Conservation (phyloP, 2,329 filamentous ascomycete species). For the Cryphonectria radicalis region DNA sequence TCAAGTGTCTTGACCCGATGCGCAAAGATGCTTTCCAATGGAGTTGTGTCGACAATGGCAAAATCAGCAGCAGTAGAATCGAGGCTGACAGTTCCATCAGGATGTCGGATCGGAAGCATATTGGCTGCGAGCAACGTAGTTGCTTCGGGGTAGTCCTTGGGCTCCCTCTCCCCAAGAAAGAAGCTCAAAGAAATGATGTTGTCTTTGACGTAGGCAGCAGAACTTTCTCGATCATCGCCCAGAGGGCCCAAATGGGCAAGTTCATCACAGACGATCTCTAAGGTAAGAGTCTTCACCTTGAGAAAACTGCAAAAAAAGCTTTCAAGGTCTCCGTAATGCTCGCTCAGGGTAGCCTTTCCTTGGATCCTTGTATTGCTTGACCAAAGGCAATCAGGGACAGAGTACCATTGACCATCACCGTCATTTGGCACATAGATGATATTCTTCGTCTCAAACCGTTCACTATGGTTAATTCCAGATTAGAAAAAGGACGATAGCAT, state of each 20-base stretch:
- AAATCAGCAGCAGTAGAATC: conserved; percentile 34
- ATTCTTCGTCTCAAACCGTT: conserved; percentile 12
- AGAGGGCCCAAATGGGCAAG: conserved; percentile 32
- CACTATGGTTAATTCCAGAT: not conserved
- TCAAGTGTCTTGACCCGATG: conserved; percentile 40
- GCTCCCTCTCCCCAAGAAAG: conserved; percentile 32
- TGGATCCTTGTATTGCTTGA: conserved; percentile 23
- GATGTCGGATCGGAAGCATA: conserved; percentile 36
- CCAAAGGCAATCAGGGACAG: conserved; percentile 26
- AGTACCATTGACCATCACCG: conserved; percentile 13
- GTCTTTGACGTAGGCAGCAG: conserved; percentile 36
- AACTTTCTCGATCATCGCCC: conserved; percentile 14
- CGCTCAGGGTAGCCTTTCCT: conserved; percentile 23
- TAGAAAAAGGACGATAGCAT: not conserved
- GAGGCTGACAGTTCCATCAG: conserved; percentile 28
- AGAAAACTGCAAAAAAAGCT: conserved; percentile 33
- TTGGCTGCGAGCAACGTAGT: conserved; percentile 10
- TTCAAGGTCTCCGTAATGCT: conserved; percentile 24
- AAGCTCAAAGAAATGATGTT: conserved; percentile 41
- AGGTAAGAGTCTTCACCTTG: conserved; percentile 36
- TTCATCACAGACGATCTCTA: conserved; percentile 40
- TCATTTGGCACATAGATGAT: conserved; percentile 26
- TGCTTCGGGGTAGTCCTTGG: not conserved
- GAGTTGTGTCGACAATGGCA: conserved; percentile 41
- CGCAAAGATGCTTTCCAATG: conserved; percentile 35